Base-by-base conservation (phyloP, 306 rosid species). In the Coriaria nepalensis region DNA sequence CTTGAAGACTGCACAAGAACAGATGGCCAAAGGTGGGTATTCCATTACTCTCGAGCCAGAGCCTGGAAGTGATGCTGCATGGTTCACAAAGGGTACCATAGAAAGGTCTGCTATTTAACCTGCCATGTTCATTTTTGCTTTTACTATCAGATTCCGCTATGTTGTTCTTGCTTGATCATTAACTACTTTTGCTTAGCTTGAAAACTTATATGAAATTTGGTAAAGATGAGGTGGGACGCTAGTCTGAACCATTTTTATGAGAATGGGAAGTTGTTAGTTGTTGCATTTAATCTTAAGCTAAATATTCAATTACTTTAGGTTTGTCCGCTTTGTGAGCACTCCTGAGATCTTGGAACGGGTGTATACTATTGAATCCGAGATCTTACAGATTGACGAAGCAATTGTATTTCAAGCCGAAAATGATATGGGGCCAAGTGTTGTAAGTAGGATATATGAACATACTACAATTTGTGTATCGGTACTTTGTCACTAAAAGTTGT, bases 331-430 rank as follows among this genome's bases (percentile, higher is more conserved):
- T 65, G 96, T 92, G 66, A 82, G 77, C 69, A 85, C 93, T 52
- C 98, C 96, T 4, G 96, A 92, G 77, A 71, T 92, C 54, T 64
- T 92, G 78, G 98, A 92, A 70, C 79, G 98, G 20, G 96, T 82
- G 59, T 82, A 77, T 69, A 75, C 79, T 49, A 45, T 61, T 59
- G 98, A 92, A 69, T 75, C 93, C 15, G 98, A 92, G 78, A 85
- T 85, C 61, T 64, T 72, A 55, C 96, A 92, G 74, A 92, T 92
- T 55, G 96, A 82, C 63, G 94, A 92, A 79, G 96, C 98, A 48
- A 85, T 82, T 62, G 66, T 76, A 13, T 77, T 85, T 75, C 98
- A 92, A 72, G 94, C 94, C 65, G 79, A 77, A 64, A 80, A 39
- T 73, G 86, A 80, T 35, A 52, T 67, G 37, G 81, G 81, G 48